Base-by-base conservation (phyloP, 73 alveolate genomes). In the Paramecium bursaria region DNA sequence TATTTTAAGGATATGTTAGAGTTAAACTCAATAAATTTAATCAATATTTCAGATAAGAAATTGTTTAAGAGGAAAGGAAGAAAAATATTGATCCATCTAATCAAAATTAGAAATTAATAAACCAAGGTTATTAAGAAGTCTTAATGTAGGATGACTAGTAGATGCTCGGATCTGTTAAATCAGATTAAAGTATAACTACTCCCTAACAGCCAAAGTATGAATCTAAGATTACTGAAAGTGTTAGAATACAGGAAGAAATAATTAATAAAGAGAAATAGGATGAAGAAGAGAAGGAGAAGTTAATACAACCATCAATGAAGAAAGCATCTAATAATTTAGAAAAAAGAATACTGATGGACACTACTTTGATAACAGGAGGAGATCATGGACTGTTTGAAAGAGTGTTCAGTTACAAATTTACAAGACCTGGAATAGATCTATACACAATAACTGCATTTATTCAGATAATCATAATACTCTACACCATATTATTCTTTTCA, bases 401-500 rank as follows among this genome's bases (percentile, higher is more conserved):
- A 39, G 33, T 67, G 23, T 67, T 67, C 44, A 39, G 60, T 35
- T 67, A 67, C 21, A 31, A 35, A 10, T 67, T 10, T 39, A 39
- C 82, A 67, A 67, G 82, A 42, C 82, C 82, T 1, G 82, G 82
- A 2, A 47, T 67, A 31, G 82, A 67, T 14, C 44, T 67, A 42
- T 67, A 67, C 27, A 53, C 82, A 10, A 33, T 67, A 13, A 67
- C 82, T 39, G 82, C 82, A 1, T 25, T 42, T 35, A 67, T 67
- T 3, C 44, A 67, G 46, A 67, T 67, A 11, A 25, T 67, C 33
- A 67, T 42, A 2, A 19, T 67, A 31, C 33, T 67, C 27, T 67
- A 67, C 10, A 67, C 82, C 21, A 19, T 67, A 0, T 25, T 67
- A 0, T 67, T 67, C 44, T 67, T 67, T 42, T 39, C 82, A 1